These are phyloP conservation scores for Malbranchea zuffiana DNA, from an alignment of 2,329 filamentous ascomycete species.

Conservation along the genomic window DNA sequence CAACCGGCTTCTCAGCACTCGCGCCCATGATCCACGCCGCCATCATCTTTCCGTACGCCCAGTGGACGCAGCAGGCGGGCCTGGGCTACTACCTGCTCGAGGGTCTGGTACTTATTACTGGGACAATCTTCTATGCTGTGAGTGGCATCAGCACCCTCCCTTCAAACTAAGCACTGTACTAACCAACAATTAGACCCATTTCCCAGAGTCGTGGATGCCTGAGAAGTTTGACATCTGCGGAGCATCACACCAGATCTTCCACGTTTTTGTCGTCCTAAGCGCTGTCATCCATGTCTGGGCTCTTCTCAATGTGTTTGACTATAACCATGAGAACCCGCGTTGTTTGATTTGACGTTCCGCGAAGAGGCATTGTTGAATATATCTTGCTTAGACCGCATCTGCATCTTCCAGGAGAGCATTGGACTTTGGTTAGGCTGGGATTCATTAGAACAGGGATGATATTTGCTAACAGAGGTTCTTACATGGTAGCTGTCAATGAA, in stretches of 20 bases:
- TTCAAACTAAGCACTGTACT: neutral
- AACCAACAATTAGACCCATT: conserved; percentile 12
- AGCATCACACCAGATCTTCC: conserved; percentile 27
- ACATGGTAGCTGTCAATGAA: too few species aligned
- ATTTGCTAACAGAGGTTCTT: too few species aligned
- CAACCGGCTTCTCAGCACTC: conserved; percentile 26
- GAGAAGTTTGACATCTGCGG: conserved; percentile 27
- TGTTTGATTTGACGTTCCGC: too few species aligned
- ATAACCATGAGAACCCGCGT: conserved; percentile 6
- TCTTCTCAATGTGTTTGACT: conserved; percentile 18
- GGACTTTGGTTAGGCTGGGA: too few species aligned
- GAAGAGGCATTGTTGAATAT: too few species aligned
- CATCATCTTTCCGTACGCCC: conserved; percentile 18
- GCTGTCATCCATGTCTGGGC: conserved; percentile 32
- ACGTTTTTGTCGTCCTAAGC: conserved; percentile 31
- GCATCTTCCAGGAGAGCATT: too few species aligned
- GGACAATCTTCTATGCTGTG: conserved; percentile 21
- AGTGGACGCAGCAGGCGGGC: conserved; percentile 20
- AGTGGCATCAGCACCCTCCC: too few species aligned
- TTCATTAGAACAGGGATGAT: too few species aligned
- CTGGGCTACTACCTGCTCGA: conserved; percentile 27
- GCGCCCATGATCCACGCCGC: conserved; percentile 25
- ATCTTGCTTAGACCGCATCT: too few species aligned
- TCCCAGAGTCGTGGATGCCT: conserved; percentile 21
- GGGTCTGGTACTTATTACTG: conserved; percentile 23